phyloP scores from a whole-genome alignment of 352 stramenopile species.

The Phytophthora sojae region DNA sequence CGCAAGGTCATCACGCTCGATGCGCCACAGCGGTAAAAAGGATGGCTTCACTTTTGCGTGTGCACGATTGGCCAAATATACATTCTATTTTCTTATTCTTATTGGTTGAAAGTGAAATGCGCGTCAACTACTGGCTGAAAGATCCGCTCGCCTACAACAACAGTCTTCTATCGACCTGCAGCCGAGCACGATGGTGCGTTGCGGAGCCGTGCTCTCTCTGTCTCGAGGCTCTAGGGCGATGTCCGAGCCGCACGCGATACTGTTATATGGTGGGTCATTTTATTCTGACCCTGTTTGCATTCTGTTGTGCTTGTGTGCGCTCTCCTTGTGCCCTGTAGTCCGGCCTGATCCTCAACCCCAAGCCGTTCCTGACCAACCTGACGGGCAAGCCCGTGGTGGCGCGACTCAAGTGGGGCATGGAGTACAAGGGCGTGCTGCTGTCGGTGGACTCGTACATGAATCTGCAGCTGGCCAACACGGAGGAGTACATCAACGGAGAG shows the following conservation, averaged over 20 bases:
- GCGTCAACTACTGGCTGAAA: conserved; percentile 33
- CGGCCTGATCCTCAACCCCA: conserved; percentile 94
- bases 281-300: conserved; percentile 12
- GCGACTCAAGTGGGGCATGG: conserved; percentile 99
- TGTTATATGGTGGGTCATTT: not conserved
- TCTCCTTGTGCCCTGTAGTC: conserved; percentile 50
- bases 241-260: not conserved
- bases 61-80: conserved; percentile 12
- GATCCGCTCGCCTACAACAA: conserved; percentile 19
- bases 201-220: not conserved
- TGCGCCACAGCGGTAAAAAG: conserved; percentile 31
- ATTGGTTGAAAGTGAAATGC: conserved; percentile 21
- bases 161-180: conserved; percentile 30
- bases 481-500: conserved; percentile 98
- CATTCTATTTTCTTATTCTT: not conserved
- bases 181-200: conserved; percentile 39
- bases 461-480: conserved; percentile 96
- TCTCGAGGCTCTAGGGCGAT: not conserved
- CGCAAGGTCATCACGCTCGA: conserved; percentile 62
- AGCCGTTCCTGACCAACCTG: conserved; percentile 95
- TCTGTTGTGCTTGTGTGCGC: conserved; percentile 6
- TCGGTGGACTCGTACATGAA: conserved; percentile 99
- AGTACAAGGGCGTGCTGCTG: conserved; percentile 97
- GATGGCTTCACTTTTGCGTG: conserved; percentile 8
- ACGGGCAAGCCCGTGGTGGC: conserved; percentile 96